Conservation (phyloP, 2,329 filamentous ascomycete species). For the Magnaporthiopsis rhizophila region DNA sequence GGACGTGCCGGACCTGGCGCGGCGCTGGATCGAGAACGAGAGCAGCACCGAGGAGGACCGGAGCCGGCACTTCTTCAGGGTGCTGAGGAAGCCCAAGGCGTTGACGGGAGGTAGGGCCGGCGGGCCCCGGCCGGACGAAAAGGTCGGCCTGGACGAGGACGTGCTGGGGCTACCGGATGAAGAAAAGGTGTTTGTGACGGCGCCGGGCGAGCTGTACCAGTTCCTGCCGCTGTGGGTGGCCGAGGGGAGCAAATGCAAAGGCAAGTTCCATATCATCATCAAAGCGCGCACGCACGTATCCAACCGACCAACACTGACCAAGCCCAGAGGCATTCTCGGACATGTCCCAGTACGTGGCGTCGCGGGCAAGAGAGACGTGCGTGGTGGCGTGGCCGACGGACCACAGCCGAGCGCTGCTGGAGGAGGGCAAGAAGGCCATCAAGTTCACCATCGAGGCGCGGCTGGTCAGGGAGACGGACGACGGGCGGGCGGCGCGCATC, state of each 20-base stretch:
- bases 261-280: conserved; percentile 10
- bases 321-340: conserved; percentile 12
- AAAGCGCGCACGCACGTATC: background rate
- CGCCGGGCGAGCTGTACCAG: conserved; percentile 32
- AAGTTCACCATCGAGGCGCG: conserved; percentile 20
- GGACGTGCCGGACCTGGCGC: conserved; percentile 24
- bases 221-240: conserved; percentile 32
- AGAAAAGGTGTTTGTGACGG: conserved; percentile 28
- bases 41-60: conserved; percentile 10
- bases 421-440: conserved; percentile 14
- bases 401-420: conserved; percentile 15
- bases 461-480: conserved; percentile 14
- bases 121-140: conserved; percentile 7
- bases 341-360: conserved; percentile 15
- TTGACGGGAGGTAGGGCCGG: conserved; percentile 20
- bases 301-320: background rate
- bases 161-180: conserved; percentile 10
- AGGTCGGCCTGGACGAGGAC: conserved; percentile 7
- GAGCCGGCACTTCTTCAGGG: conserved; percentile 13
- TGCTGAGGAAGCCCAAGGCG: conserved; percentile 16
- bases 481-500: conserved; percentile 17
- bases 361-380: conserved; percentile 14
- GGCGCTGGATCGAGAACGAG: conserved; percentile 26
- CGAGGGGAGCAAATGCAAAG: conserved; percentile 24
- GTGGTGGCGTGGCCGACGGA: conserved; percentile 20